Percentiles rank a stretch among this genome's conserved stretches.
Conservation (phyloP, 768 basidiomycete species). For the Lactifluus subvellereus region DNA sequence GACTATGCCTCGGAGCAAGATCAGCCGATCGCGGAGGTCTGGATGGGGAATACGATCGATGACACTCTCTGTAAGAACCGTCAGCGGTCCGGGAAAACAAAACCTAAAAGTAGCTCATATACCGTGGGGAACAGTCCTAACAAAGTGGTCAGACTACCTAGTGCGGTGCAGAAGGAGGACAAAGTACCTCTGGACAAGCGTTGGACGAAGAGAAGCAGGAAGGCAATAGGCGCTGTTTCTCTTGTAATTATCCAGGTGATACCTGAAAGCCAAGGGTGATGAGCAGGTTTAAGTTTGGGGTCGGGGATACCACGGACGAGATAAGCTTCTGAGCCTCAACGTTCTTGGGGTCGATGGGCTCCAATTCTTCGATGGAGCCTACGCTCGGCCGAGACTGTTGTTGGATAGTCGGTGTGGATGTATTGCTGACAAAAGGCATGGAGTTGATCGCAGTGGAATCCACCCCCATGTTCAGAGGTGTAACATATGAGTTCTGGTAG, state of each 20-base stretch:
- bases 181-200: constrained; percentile 73
- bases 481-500: constrained; percentile 45
- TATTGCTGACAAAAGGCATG: constrained; percentile 39
- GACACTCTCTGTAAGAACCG: constrained; percentile 60
- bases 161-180: not conserved
- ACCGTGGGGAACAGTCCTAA: constrained; percentile 78
- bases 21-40: constrained; percentile 86
- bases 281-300: not conserved
- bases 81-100: not conserved
- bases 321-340: constrained; percentile 80
- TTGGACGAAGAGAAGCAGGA: constrained; percentile 82
- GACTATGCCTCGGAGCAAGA: constrained; percentile 66
- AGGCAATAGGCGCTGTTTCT: constrained; percentile 82
- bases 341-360: constrained; percentile 66
- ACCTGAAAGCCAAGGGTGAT: constrained; percentile 39
- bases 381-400: constrained; percentile 33
- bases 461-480: constrained; percentile 51
- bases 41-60: constrained; percentile 89
- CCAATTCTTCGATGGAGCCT: constrained; percentile 36
- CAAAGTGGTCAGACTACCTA: constrained; percentile 13
- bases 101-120: constrained; percentile 23
- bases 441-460: constrained; percentile 45
- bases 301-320: constrained; percentile 41
- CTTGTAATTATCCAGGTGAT: constrained; percentile 88
- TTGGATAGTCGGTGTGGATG: constrained; percentile 26